Conservation (phyloP, 257 asterid genomes). For the Solanum ossicruentum region DNA sequence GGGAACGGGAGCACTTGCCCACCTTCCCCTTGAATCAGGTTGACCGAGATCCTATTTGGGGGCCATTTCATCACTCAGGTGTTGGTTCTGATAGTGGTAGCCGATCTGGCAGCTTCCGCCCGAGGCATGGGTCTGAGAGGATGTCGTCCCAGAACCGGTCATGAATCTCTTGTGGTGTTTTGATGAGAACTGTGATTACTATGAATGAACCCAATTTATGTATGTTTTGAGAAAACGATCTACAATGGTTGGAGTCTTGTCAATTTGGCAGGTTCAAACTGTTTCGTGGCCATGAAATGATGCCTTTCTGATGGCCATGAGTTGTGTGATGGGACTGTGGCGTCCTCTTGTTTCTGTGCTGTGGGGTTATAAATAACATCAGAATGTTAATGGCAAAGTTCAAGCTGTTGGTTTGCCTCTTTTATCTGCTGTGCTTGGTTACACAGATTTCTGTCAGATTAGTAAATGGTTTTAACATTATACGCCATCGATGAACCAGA, state of each 20-base stretch:
- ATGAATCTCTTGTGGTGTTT: conserved; percentile 16
- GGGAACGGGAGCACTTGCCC: conserved; percentile 54
- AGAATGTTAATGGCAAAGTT: neutral
- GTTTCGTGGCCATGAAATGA: conserved; percentile 22
- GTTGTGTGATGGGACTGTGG: conserved; percentile 39
- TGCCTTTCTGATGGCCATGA: conserved; percentile 14
- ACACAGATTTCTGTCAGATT: neutral
- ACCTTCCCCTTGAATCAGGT: conserved; percentile 27
- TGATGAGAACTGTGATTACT: conserved; percentile 25
- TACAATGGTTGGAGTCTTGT: conserved; percentile 18
- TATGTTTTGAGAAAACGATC: conserved; percentile 29
- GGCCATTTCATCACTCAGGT: conserved; percentile 39
- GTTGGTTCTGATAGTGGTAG: conserved; percentile 26
- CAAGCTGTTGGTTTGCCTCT: neutral
- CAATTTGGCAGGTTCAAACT: conserved; percentile 17
- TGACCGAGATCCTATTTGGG: conserved; percentile 61
- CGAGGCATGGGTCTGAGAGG: conserved; percentile 71
- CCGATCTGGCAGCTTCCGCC: conserved; percentile 38
- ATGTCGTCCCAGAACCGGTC: conserved; percentile 61
- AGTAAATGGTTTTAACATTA: neutral
- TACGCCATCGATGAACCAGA: neutral
- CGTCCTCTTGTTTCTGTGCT: conserved; percentile 20
- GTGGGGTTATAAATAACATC: conserved; percentile 1
- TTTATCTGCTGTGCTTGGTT: neutral
- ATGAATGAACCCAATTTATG: conserved; percentile 20